Evolutionary conservation across 2,329 filamentous ascomycete genomes (phyloP), one percentile per base, ranked within the genome.

Genomic region (Sordariomycetes sp.): DNA sequence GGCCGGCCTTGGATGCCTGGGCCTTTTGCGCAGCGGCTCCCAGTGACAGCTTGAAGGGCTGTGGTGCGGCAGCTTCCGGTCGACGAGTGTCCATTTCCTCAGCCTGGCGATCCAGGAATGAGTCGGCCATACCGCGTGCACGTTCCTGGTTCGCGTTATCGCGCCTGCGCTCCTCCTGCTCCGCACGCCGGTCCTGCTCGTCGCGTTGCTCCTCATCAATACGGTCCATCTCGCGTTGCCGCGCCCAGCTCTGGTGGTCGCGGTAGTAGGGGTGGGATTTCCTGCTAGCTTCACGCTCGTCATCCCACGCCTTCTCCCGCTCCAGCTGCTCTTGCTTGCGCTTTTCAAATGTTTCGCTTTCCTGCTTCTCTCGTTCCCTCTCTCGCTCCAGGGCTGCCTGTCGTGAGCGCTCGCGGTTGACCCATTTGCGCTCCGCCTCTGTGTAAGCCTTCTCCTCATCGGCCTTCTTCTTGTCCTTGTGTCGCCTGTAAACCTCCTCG

Each of bases 11-110:
- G 38, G 73, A 72, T 0, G 71, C 71, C 32, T 75, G 70, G 0
- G 70, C 70, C 46, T 70, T 86, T 55, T 93, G 86, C 0, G 86
- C 85, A 0, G 88, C 86, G 1, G 86, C 86, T 35, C 88, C 88
- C 18, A 96, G 79, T 2, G 87, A 94, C 37, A 96, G 73, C 57
- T 94, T 96, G 72, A 96, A 93, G 17, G 81, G 80, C 50, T 85
- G 79, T 4, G 84, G 85, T 36, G 75, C 72, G 8, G 64, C 52
- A 6, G 49, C 45, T 36, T 56, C 49, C 43, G 61, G 40, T 27
- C 50, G 49, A 28, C 64, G 61, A 28, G 65, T 58, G 17, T 73
- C 75, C 54, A 93, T 70, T 50, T 94, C 86, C 45, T 82, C 75
- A 1, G 83, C 85, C 53, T 93, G 85, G 40, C 80, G 75, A 44